These are phyloP conservation scores for Globisporangium abappressorium DNA, from an alignment of 352 stramenopile genomes.

Conservation along the genomic window DNA sequence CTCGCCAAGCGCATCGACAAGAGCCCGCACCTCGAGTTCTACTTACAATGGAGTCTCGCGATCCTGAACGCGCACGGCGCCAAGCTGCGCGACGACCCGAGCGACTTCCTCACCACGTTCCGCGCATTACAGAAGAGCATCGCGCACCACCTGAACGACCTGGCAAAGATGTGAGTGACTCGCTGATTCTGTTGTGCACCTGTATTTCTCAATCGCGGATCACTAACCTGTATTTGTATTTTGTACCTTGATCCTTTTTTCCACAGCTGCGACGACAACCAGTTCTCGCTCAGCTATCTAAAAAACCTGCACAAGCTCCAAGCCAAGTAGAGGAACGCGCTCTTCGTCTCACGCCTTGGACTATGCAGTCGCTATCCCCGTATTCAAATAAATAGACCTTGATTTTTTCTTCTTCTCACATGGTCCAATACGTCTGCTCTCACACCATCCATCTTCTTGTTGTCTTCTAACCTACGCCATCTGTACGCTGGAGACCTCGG, in stretches of 20 bases:
- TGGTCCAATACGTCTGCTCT: background rate
- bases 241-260: constrained; percentile 7
- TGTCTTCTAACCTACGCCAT: constrained; percentile 16
- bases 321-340: constrained; percentile 5
- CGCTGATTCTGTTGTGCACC: background rate
- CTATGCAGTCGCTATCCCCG: background rate
- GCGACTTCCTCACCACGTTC: constrained; percentile 76
- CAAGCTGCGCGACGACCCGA: constrained; percentile 75
- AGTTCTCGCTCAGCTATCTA: constrained; percentile 87
- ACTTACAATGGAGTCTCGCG: constrained; percentile 94
- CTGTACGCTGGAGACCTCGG: background rate
- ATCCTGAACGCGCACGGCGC: constrained; percentile 93
- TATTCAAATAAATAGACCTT: constrained; percentile 52
- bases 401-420: background rate
- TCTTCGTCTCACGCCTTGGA: background rate
- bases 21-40: constrained; percentile 97
- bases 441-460: constrained; percentile 6
- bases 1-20: constrained; percentile 91
- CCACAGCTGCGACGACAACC: constrained; percentile 84
- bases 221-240: constrained; percentile 14
- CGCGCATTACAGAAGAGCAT: constrained; percentile 88
- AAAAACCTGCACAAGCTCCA: constrained; percentile 66
- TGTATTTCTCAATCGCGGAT: constrained; percentile 3
- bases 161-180: constrained; percentile 78
- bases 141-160: constrained; percentile 75